phyloP scores from a whole-genome alignment of 805 yeast genomes.

The Diddensiella transvaalensis region DNA sequence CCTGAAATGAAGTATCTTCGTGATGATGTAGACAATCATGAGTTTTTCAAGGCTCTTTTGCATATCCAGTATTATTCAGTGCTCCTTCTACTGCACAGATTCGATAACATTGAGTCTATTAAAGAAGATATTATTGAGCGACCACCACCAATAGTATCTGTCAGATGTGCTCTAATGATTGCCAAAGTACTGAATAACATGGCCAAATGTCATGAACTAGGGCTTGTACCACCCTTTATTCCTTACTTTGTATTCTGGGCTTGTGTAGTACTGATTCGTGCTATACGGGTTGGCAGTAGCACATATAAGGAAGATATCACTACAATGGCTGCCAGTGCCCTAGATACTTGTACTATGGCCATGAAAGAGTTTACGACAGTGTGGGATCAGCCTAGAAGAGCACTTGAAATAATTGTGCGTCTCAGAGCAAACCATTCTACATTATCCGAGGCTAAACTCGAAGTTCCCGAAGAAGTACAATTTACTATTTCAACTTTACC shows the following conservation, averaged over 20 bases:
- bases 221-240: background rate
- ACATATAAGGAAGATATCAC: background rate
- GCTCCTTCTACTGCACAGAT: slow-evolving; percentile 64
- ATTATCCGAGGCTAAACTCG: no score
- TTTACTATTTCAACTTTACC: no score
- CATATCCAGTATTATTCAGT: slow-evolving; percentile 69
- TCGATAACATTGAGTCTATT: slow-evolving; percentile 47
- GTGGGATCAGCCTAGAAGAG: background rate
- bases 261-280: background rate
- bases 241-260: background rate
- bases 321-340: background rate
- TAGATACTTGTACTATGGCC: background rate
- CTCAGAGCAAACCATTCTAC: no score
- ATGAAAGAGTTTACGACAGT: background rate
- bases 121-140: slow-evolving; percentile 11
- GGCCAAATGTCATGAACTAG: background rate
- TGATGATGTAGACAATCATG: slow-evolving; percentile 49
- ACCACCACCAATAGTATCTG: background rate
- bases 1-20: slow-evolving; percentile 56
- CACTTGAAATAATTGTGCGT: background rate
- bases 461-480: no score
- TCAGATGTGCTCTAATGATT: background rate
- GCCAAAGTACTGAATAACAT: background rate
- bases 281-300: no score
- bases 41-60: slow-evolving; percentile 53